A percentile compares a stretch with the other conserved stretches of the same genome.
Evolutionary conservation across 495 filamentous ascomycete genomes (phyloP).

Genomic region (Bacidia rubella): DNA sequence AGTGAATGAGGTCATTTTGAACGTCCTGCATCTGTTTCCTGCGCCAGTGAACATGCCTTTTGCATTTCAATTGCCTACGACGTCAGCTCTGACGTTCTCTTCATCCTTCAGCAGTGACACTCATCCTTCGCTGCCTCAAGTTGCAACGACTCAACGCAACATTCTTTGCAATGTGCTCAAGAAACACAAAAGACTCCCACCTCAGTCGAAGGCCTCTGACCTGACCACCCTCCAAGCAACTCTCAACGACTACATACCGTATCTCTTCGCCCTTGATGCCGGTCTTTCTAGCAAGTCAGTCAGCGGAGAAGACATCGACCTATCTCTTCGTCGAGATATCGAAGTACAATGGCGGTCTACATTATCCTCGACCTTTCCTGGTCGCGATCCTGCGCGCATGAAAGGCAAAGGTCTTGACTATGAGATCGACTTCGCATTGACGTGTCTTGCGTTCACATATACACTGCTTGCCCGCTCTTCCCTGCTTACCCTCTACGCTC

Average conservation of each 20-base stretch:
- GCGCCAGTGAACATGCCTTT: slow-evolving; percentile 55
- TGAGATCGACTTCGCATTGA: slow-evolving; percentile 67
- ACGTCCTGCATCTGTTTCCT: background rate
- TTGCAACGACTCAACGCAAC: slow-evolving; percentile 63
- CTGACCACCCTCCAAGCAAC: slow-evolving; percentile 52
- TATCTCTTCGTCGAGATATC: slow-evolving; percentile 45
- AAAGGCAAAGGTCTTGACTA: slow-evolving; percentile 65
- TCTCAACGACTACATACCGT: slow-evolving; percentile 64
- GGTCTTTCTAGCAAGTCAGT: slow-evolving; percentile 41
- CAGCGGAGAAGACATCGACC: slow-evolving; percentile 47
- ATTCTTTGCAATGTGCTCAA: slow-evolving; percentile 67
- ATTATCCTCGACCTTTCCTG: slow-evolving; percentile 45
- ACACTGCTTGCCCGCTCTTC: slow-evolving; percentile 53
- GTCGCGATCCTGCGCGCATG: slow-evolving; percentile 45
- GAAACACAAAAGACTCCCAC: slow-evolving; percentile 63
- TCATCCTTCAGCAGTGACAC: slow-evolving; percentile 47
- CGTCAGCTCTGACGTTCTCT: slow-evolving; percentile 67
- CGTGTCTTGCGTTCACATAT: slow-evolving; percentile 60
- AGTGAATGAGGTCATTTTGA: background rate
- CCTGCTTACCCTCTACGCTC: slow-evolving; percentile 40
- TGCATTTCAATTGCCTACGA: slow-evolving; percentile 70
- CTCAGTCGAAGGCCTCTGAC: slow-evolving; percentile 48
- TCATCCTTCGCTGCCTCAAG: slow-evolving; percentile 71
- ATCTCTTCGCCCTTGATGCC: slow-evolving; percentile 58
- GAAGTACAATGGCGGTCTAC: slow-evolving; percentile 74